Base-by-base conservation (phyloP, 164 flowering plant species). In the Piper longum region DNA sequence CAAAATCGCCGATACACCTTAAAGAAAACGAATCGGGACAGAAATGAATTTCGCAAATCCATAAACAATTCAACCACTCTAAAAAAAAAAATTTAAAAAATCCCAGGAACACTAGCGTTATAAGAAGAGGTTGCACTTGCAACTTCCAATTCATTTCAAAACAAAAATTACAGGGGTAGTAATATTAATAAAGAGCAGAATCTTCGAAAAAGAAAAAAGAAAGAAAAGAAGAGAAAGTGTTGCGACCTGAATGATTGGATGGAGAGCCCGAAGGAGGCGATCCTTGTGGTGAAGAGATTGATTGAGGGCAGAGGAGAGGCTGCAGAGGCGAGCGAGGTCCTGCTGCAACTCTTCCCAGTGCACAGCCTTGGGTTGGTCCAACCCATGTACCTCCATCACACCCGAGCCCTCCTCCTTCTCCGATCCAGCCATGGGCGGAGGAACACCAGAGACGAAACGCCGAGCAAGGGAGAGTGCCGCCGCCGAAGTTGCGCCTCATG, bases 321-420 rank as follows among this genome's bases (percentile, higher is more conserved):
- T 93, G 69, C 81, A 80, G 16, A 93, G 65, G 16, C 96, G 75
- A 7, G 85, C 86, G 7, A 85, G 78, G 74, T 88, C 97, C 48
- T 84, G 90, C 66, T 88, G 84, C 71, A 74, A 81, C 68, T 93
- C 97, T 64, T 87, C 98, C 98, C 98, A 91, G 57, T 87, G 75
- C 63, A 89, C 78, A 4, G 83, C 67, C 60, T 76, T 81, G 41
- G 60, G 60, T 1, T 7, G 41, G 41, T 57, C 60, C 60, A 26
- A 13, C 26, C 60, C 60, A 2, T 57, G 16, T 3, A 57, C 16
- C 26, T 57, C 60, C 41, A 57, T n/a, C 41, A 2, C 60, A 41
- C 36, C 59, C 40, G 59, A 3, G 8, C 36, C 48, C 48, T 44
- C 48, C 8, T 9, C 8, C 48, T 44, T 13, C 52, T 48, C 52